Base-by-base conservation (phyloP, 768 basidiomycete genomes). In the Psilocybe cubensis region DNA sequence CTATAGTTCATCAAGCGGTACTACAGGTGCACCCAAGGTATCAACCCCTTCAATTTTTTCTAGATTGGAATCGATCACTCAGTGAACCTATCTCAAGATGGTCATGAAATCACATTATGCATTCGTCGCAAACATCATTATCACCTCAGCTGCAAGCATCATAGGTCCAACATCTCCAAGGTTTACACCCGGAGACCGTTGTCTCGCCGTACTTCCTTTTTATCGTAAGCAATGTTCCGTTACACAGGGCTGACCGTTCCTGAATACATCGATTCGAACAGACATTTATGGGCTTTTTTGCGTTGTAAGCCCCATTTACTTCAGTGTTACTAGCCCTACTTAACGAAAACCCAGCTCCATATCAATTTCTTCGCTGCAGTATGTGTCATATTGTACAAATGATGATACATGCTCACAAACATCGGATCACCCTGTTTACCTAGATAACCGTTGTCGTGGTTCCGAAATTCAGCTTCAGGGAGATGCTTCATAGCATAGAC, bases 401-500 rank as follows among this genome's bases (percentile, higher is more conserved):
- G 12, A n/a, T 38, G 35, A 38, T n/a, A n/a, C 18, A 55, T 3
- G 14, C 29, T 7, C n/a, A 3, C 20, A 20, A 10, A 3, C 45
- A 42, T n/a, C 17, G 38, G n/a, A n/a, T n/a, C n/a, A n/a, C n/a
- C n/a, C 28, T 28, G 21, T 29, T 1, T 31, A 10, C 20, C 2
- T 44, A 59, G 57, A 54, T 49, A 27, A 38, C 57, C 11, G 35
- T 59, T 14, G 45, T 59, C 9, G 52, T 59, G 4, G 46, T 59
- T 12, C 57, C 57, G 3, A 59, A 59, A 44, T 59, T 54, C 20
- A 49, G 24, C 10, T 59, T 59, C 20, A 6, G 24, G 14, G 52
- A 54, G 2, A 59, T 59, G 57, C 57, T 59, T 14, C 31, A 31
- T 23, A 59, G 57, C 52, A 54, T 54, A n/a, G 52, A 48, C n/a